Percentiles rank a stretch among this genome's conserved stretches.
Evolutionary conservation across 176 grass and related monocot species (phyloP).

Genomic region (Oryza glumipatula): DNA sequence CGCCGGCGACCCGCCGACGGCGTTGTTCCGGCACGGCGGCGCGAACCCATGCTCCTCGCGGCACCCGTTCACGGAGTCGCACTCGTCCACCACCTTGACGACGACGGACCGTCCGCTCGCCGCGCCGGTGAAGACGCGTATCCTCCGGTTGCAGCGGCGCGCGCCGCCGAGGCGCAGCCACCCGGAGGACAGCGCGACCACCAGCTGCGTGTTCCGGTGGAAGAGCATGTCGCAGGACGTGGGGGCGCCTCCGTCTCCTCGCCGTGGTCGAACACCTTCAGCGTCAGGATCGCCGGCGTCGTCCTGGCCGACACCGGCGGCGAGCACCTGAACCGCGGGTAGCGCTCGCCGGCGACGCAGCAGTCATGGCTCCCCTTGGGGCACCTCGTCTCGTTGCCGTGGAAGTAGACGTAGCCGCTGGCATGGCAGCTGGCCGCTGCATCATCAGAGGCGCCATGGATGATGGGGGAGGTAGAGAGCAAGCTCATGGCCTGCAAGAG

Average conservation of each 20-base stretch:
- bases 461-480: too few species aligned
- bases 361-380: too few species aligned
- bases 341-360: too few species aligned
- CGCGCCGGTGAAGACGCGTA: slow-evolving; percentile 32
- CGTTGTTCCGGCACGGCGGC: slow-evolving; percentile 54
- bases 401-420: too few species aligned
- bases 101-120: slow-evolving; percentile 45
- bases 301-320: slow-evolving; percentile 36
- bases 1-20: slow-evolving; percentile 40
- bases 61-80: slow-evolving; percentile 52
- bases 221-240: slow-evolving; percentile 31
- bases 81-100: slow-evolving; percentile 66
- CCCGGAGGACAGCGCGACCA: slow-evolving; percentile 38
- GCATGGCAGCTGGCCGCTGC: too few species aligned
- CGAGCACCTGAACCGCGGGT: slow-evolving; percentile 27
- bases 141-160: slow-evolving; percentile 45
- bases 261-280: slow-evolving; percentile 32
- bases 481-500: too few species aligned
- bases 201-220: slow-evolving; percentile 34
- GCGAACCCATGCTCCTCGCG: slow-evolving; percentile 38
- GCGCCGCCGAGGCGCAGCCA: slow-evolving; percentile 19
- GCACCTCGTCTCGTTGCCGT: too few species aligned
- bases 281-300: neutral
- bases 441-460: too few species aligned
- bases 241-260: slow-evolving; percentile 31